Conservation (phyloP, 495 filamentous ascomycete species). For the Penicillium waksmanii region DNA sequence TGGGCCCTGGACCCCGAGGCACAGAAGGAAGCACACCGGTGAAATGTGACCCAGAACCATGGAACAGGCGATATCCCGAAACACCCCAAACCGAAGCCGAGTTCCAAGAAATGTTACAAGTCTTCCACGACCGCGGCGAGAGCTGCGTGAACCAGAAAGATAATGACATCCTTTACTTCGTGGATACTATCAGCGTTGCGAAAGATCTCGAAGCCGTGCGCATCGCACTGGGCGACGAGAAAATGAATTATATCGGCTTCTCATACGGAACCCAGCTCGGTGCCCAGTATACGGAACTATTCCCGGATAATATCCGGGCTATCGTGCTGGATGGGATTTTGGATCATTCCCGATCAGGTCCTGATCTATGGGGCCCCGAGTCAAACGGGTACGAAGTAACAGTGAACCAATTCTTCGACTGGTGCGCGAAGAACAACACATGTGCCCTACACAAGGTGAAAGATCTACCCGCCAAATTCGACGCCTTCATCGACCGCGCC, state of each 20-base stretch:
- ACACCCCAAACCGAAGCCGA: background rate
- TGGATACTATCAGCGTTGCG: slow-evolving; percentile 45
- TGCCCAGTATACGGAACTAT: slow-evolving; percentile 48
- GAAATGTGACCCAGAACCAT: slow-evolving; percentile 38
- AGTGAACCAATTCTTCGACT: slow-evolving; percentile 41
- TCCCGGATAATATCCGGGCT: slow-evolving; percentile 41
- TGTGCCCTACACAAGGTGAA: background rate
- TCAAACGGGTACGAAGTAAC: slow-evolving; percentile 25
- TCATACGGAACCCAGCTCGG: slow-evolving; percentile 65
- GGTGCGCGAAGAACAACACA: slow-evolving; percentile 26
- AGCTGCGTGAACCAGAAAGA: slow-evolving; percentile 23
- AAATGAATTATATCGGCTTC: slow-evolving; percentile 58
- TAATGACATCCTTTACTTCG: background rate
- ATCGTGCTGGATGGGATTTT: slow-evolving; percentile 49
- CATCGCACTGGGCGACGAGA: slow-evolving; percentile 39
- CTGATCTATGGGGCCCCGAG: background rate
- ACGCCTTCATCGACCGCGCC: background rate
- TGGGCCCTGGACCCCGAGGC: slow-evolving; percentile 50
- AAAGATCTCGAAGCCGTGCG: slow-evolving; percentile 50
- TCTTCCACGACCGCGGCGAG: background rate
- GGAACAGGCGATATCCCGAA: slow-evolving; percentile 32
- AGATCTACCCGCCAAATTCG: background rate
- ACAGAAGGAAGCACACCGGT: slow-evolving; percentile 44
- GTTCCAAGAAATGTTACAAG: slow-evolving; percentile 20
- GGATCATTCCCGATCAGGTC: slow-evolving; percentile 32